A percentile compares a stretch with the other conserved stretches of the same genome.
phyloP scores from a whole-genome alignment of 2,329 filamentous ascomycete species.

The Amauroascus verrucosus region DNA sequence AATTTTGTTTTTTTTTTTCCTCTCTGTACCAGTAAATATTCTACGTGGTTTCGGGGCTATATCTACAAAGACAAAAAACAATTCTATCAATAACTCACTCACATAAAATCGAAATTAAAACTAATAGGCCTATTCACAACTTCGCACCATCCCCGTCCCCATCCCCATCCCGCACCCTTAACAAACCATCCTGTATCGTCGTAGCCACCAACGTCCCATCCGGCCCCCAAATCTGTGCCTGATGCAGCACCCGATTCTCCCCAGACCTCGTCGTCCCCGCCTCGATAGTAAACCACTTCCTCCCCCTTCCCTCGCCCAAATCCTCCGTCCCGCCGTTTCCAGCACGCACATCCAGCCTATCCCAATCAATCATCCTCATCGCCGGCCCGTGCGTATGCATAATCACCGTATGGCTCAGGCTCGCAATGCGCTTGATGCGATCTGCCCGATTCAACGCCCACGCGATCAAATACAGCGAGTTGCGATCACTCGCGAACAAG shows the following conservation, averaged over 20 bases:
- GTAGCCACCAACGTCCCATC: slow-evolving; percentile 39
- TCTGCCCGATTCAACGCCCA: slow-evolving; percentile 39
- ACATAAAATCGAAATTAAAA: no score
- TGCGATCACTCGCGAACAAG: slow-evolving; percentile 48
- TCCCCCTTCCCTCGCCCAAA: slow-evolving; percentile 16
- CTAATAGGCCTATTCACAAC: background rate
- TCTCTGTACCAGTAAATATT: no score
- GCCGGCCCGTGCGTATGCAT: slow-evolving; percentile 37
- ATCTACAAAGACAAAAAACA: no score
- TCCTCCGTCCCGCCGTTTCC: slow-evolving; percentile 11
- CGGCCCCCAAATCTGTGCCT: slow-evolving; percentile 38
- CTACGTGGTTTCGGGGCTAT: no score
- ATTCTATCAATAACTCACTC: no score
- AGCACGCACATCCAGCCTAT: slow-evolving; percentile 3
- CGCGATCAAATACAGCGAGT: slow-evolving; percentile 44
- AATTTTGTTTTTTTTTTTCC: background rate
- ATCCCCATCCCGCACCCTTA: slow-evolving; percentile 4
- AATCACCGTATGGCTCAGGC: slow-evolving; percentile 40
- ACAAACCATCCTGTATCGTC: slow-evolving; percentile 37
- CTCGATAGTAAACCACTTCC: slow-evolving; percentile 43
- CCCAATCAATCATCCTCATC: slow-evolving; percentile 35
- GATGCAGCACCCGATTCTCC: slow-evolving; percentile 38
- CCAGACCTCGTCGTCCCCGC: slow-evolving; percentile 37
- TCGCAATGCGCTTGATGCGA: slow-evolving; percentile 36
- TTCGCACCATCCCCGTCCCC: background rate